Evolutionary conservation across 2,329 filamentous ascomycete species (phyloP), one percentile per base, ranked within the genome.

Genomic region (Alternaria conjuncta): DNA sequence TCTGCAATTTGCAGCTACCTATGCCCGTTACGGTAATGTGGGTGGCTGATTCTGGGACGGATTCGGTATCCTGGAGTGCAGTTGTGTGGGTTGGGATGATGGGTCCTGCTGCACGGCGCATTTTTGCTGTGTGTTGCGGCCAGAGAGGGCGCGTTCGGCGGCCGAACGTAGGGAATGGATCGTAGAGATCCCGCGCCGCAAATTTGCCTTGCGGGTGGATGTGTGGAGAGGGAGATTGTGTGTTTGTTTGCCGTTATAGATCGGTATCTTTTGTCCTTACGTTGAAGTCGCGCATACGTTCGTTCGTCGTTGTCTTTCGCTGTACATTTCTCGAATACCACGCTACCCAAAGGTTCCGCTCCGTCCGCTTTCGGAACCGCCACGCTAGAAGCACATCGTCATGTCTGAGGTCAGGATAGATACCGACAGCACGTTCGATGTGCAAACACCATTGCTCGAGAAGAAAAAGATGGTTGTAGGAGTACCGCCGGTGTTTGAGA

Each of bases 381-480:
- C 62, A 62, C 60, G 66, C 47, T 51, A 49, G 55, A 51, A 23
- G 58, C 56, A 57, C 56, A 54, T 67, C 65, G 65, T 69, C 67
- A 67, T 70, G 60, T 53, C 45, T 60, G 70, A 71, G 69, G 63
- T 68, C 21, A 67, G 65, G 49, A 63, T 43, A 18, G 30, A 51
- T 13, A 25, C 18, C 45, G 68, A 75, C 58, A 61, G 66, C 54
- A 55, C 68, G 11, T 59, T 73, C 53, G 75, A 77, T 46, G 68
- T 73, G 30, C 72, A 73, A 51, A 78, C 77, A 61, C 75, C 77
- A 13, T 60, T 79, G 32, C 62, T 77, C 21, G 77, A 79, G 63
- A 78, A 78, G 23, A 78, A 79, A 65, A 78, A 78, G 23, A 78
- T 80, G 76, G 75, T 77, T 21, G 66, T 75, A n/a, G 75, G 75